phyloP scores from a whole-genome alignment of 352 stramenopile species.

The Phytophthora palmivora region DNA sequence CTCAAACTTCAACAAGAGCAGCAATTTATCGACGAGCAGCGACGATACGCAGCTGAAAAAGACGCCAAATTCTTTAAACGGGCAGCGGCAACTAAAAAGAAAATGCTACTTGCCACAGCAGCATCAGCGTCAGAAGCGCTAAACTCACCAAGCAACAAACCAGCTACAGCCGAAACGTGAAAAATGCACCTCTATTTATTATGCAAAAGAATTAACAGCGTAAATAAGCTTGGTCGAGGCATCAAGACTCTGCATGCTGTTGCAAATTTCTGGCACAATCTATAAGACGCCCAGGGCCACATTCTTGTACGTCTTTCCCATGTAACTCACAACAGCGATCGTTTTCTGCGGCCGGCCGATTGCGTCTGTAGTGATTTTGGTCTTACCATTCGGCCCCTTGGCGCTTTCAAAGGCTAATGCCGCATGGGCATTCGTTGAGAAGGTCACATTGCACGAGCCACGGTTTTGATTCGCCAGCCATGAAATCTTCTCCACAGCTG shows the following conservation, averaged over 20 bases:
- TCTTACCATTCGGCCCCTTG: slow-evolving; percentile 39
- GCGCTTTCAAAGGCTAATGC: slow-evolving; percentile 70
- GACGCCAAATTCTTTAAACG: slow-evolving; percentile 85
- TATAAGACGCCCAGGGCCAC: slow-evolving; percentile 59
- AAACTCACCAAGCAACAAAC: slow-evolving; percentile 27
- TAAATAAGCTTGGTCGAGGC: slow-evolving; percentile 17
- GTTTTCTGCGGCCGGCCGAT: slow-evolving; percentile 77
- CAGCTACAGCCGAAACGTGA: slow-evolving; percentile 40
- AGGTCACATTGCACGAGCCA: slow-evolving; percentile 78
- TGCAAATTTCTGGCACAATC: slow-evolving; percentile 22
- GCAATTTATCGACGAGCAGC: slow-evolving; percentile 80
- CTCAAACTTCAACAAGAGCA: slow-evolving; percentile 84
- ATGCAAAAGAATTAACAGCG: slow-evolving; percentile 16
- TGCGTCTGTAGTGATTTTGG: slow-evolving; percentile 55
- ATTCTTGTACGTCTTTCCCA: slow-evolving; percentile 76
- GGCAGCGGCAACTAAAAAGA: slow-evolving; percentile 77
- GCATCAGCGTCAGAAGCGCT: background rate
- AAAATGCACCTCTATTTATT: slow-evolving; percentile 38
- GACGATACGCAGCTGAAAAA: slow-evolving; percentile 57
- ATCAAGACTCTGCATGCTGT: slow-evolving; percentile 1
- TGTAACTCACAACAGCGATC: slow-evolving; percentile 62
- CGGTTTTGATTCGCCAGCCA: slow-evolving; percentile 70
- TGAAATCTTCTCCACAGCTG: slow-evolving; percentile 67
- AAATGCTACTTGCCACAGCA: slow-evolving; percentile 38
- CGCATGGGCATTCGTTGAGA: slow-evolving; percentile 68